Evolutionary conservation across 257 asterid species (phyloP).

Genomic region (Jaltomata sinuosa): DNA sequence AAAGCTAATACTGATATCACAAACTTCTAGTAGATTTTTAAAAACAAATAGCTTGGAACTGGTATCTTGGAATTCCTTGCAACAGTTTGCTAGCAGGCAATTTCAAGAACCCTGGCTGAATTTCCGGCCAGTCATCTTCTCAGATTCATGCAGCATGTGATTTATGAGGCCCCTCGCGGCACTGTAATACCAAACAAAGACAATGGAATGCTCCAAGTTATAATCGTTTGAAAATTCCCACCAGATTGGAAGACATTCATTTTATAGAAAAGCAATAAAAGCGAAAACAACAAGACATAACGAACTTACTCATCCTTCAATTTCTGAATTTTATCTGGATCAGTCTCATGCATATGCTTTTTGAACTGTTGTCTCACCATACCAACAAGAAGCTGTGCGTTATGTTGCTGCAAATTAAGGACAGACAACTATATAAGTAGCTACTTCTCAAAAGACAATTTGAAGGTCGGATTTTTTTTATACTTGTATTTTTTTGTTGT

Average conservation of each 20-base stretch:
- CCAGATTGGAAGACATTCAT: background rate
- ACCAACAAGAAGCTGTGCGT: slow-evolving; percentile 57
- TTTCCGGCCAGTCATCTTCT: slow-evolving; percentile 59
- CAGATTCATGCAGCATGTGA: slow-evolving; percentile 84
- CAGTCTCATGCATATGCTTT: slow-evolving; percentile 76
- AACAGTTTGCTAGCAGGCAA: background rate
- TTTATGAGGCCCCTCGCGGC: slow-evolving; percentile 94
- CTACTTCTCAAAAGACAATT: background rate
- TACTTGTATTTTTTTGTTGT: background rate
- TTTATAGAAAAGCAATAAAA: background rate
- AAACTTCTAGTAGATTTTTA: too few species aligned
- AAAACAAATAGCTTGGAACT: background rate
- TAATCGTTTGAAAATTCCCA: background rate
- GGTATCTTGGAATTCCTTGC: background rate
- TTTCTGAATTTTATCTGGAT: slow-evolving; percentile 79
- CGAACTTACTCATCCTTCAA: slow-evolving; percentile 77
- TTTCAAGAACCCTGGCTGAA: slow-evolving; percentile 40
- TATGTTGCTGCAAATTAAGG: slow-evolving; percentile 53
- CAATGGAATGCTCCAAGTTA: background rate
- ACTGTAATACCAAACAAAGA: slow-evolving; percentile 28
- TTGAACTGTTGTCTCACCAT: slow-evolving; percentile 89
- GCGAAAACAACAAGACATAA: background rate
- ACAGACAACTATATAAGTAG: slow-evolving; percentile 5
- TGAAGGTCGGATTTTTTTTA: background rate
- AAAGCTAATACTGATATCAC: background rate